These are phyloP conservation scores for Gryganskiella cystojenkinii DNA, from an alignment of 192 early-diverging fungal species.

Conservation along the genomic window DNA sequence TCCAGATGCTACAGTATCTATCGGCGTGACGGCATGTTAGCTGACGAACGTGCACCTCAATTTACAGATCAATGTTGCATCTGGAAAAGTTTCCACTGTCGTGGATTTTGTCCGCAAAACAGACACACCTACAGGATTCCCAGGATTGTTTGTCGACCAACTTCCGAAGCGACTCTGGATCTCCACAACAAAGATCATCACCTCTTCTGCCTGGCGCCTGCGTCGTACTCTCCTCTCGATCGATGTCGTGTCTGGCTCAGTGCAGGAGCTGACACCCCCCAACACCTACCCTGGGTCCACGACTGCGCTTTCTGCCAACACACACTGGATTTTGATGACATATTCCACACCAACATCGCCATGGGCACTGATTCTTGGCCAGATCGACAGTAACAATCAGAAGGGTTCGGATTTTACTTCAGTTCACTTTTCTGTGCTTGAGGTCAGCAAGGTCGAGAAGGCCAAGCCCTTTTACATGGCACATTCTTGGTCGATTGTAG, in stretches of 20 bases:
- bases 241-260: slow-evolving; percentile 56
- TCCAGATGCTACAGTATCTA: too few relatives aligned
- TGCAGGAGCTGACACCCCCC: slow-evolving; percentile 60
- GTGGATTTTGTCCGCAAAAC: slow-evolving; percentile 56
- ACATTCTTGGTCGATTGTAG: slow-evolving; percentile 45
- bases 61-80: slow-evolving; percentile 21
- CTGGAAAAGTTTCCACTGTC: slow-evolving; percentile 25
- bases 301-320: slow-evolving; percentile 55
- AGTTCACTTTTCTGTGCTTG: slow-evolving; percentile 25
- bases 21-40: too few relatives aligned
- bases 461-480: slow-evolving; percentile 24
- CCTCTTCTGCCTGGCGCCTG: slow-evolving; percentile 33
- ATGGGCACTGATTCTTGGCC: slow-evolving; percentile 52
- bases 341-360: slow-evolving; percentile 66
- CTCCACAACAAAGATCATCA: slow-evolving; percentile 27
- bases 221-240: slow-evolving; percentile 39
- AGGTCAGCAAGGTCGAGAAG: slow-evolving; percentile 25
- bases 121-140: slow-evolving; percentile 61
- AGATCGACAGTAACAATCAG: slow-evolving; percentile 4
- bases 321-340: slow-evolving; percentile 55
- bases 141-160: slow-evolving; percentile 74
- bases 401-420: not conserved
- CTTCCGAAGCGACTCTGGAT: slow-evolving; percentile 55
- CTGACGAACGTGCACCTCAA: too few relatives aligned
- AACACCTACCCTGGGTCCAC: slow-evolving; percentile 55